Percentiles rank a stretch among this genome's conserved stretches.
These are phyloP conservation scores for Mucuna pruriens DNA, from an alignment of 306 rosid species.

Conservation along the genomic window DNA sequence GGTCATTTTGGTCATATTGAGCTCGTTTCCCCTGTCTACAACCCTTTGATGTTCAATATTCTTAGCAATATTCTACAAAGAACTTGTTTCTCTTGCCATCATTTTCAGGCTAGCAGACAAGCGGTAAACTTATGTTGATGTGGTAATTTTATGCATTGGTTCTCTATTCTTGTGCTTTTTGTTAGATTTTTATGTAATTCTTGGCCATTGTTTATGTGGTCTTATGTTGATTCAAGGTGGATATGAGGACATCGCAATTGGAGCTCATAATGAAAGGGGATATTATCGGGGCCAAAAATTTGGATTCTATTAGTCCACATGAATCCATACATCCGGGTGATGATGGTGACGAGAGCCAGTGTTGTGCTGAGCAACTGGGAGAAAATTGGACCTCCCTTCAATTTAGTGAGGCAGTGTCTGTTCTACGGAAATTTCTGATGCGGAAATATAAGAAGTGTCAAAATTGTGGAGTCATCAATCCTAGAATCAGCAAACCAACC, in stretches of 20 bases:
- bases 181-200: conserved; percentile 7
- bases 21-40: conserved; percentile 67
- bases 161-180: not conserved
- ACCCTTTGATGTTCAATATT: conserved; percentile 71
- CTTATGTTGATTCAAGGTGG: conserved; percentile 58
- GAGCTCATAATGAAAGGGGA: conserved; percentile 76
- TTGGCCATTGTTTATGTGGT: conserved; percentile 22
- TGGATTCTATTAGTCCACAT: conserved; percentile 42
- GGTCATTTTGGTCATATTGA: conserved; percentile 96
- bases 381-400: conserved; percentile 81
- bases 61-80: conserved; percentile 59
- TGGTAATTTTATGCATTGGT: conserved; percentile 28
- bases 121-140: conserved; percentile 51
- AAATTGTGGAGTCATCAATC: conserved; percentile 52
- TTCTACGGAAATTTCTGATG: conserved; percentile 52
- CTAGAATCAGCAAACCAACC: conserved; percentile 67
- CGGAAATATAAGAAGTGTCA: conserved; percentile 44
- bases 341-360: conserved; percentile 33
- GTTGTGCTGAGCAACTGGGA: conserved; percentile 38
- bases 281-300: conserved; percentile 56
- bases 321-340: conserved; percentile 34
- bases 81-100: conserved; percentile 72
- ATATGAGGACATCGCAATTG: conserved; percentile 55
- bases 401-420: conserved; percentile 70
- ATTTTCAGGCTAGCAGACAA: conserved; percentile 43